Base-by-base conservation (phyloP, 495 filamentous ascomycete species). In the Neurospora sp. region DNA sequence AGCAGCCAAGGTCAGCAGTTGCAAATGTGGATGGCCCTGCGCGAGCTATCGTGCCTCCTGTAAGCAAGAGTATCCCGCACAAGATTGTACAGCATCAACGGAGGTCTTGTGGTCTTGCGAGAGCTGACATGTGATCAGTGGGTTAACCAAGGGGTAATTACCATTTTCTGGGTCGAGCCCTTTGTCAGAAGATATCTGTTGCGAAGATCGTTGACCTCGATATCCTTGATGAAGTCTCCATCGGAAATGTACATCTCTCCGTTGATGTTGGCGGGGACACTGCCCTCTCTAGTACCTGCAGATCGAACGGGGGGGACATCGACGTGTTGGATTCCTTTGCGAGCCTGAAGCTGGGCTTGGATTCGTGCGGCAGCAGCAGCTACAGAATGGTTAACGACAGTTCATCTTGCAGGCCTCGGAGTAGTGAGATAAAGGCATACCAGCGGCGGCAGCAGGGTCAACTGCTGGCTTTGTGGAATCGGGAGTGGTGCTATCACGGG, bases 111-210 rank as follows among this genome's bases (percentile, higher is more conserved):
- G 82, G 76, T 79, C 78, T 78, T 72, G 80, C 76, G 71, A 69
- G 71, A 74, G 87, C 90, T 93, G 90, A 77, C 83, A 73, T 83
- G 84, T 76, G 83, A 95, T 96, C 92, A 96, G 93, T 92, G 84
- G 85, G 79, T 86, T 85, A 83, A 87, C 89, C 84, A 89, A 89
- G 81, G 78, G 78, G 79, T 80, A 93, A 91, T 97, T 98, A 99
- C 96, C 96, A 94, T 97, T 88, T 97, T 96, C 87, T 99, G 96
- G 75, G 94, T 97, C 77, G 93, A 91, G 76, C 96, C 95, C 87
- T 97, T 99, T 74, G 96, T 99, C 84, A 99, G 88, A 81, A 94
- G 93, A 79, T 99, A 99, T 76, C 94, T 92, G 81, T 99, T 99
- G 77, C 95, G 93, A 76, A 98, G 83, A 80, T 98, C 94, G 84